A percentile compares a stretch with the other conserved stretches of the same genome.
Evolutionary conservation across 192 early-diverging fungal species (phyloP).

Genomic region (Umbelopsis sp.): DNA sequence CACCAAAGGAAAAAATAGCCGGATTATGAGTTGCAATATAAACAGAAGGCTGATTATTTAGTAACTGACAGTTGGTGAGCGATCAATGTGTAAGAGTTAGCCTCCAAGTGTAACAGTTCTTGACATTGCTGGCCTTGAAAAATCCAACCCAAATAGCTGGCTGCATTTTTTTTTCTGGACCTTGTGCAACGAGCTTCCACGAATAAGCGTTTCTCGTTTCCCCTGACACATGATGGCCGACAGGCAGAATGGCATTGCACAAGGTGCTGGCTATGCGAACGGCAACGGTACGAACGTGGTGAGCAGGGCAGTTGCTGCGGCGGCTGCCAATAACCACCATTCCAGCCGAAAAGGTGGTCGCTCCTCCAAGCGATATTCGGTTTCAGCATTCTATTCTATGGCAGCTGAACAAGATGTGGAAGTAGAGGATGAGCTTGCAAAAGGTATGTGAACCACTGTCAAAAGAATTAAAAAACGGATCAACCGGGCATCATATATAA

Average conservation of each 20-base stretch:
- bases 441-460: constrained; percentile 55
- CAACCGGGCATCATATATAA: background rate
- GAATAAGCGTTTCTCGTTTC: constrained; percentile 25
- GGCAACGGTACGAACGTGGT: constrained; percentile 28
- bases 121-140: too few species aligned
- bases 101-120: too few species aligned
- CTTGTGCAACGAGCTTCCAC: constrained; percentile 11
- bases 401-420: constrained; percentile 92
- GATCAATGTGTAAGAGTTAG: too few species aligned
- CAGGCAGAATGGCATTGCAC: constrained; percentile 38
- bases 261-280: constrained; percentile 26
- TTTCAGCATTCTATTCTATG: constrained; percentile 74
- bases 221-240: constrained; percentile 28
- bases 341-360: constrained; percentile 46
- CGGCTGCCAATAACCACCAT: constrained; percentile 39
- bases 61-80: too few species aligned
- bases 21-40: too few species aligned
- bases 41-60: too few species aligned
- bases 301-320: constrained; percentile 36
- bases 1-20: too few species aligned
- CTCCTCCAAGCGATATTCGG: constrained; percentile 70
- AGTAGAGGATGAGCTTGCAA: constrained; percentile 90
- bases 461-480: background rate
- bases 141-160: too few species aligned
- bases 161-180: background rate